Percentiles rank a stretch among this genome's conserved stretches.
phyloP scores from a whole-genome alignment of 768 basidiomycete species.

The Naematelia aurantialba region DNA sequence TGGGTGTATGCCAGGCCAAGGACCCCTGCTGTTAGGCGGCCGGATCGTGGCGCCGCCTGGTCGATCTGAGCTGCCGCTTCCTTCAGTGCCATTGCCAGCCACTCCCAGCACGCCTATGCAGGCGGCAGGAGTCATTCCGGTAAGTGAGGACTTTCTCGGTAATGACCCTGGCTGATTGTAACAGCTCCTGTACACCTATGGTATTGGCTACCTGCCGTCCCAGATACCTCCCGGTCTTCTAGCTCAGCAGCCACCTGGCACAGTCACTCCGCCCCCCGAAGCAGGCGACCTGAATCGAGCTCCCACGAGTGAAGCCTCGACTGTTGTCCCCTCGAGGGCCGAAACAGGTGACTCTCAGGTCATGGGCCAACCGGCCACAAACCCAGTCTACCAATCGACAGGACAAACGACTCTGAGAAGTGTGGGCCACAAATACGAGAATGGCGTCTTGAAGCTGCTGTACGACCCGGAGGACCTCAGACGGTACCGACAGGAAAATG shows the following conservation, averaged over 20 bases:
- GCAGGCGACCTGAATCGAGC: too few species aligned
- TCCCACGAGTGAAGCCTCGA: too few species aligned
- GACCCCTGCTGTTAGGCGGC: not conserved
- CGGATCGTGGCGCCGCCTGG: not conserved
- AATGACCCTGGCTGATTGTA: not conserved
- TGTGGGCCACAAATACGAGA: slow-evolving; percentile 1
- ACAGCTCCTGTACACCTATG: slow-evolving; percentile 1
- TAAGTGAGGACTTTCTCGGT: not conserved
- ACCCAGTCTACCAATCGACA: too few species aligned
- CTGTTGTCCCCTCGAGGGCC: too few species aligned
- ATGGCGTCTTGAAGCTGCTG: slow-evolving; percentile 14
- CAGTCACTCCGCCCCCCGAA: too few species aligned
- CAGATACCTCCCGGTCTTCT: not conserved
- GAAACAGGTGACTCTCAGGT: too few species aligned
- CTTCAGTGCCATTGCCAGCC: not conserved
- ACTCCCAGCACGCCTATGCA: not conserved
- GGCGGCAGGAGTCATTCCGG: not conserved
- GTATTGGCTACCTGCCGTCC: slow-evolving; percentile 6
- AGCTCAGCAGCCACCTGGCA: too few species aligned
- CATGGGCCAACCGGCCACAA: too few species aligned
- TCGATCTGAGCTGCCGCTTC: not conserved
- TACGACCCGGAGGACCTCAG: slow-evolving; percentile 22
- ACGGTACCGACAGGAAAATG: slow-evolving; percentile 15
- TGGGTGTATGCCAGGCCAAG: not conserved
- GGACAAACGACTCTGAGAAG: not conserved